phyloP scores from a whole-genome alignment of 1,139 yeast species.

The Diutina sp. region DNA sequence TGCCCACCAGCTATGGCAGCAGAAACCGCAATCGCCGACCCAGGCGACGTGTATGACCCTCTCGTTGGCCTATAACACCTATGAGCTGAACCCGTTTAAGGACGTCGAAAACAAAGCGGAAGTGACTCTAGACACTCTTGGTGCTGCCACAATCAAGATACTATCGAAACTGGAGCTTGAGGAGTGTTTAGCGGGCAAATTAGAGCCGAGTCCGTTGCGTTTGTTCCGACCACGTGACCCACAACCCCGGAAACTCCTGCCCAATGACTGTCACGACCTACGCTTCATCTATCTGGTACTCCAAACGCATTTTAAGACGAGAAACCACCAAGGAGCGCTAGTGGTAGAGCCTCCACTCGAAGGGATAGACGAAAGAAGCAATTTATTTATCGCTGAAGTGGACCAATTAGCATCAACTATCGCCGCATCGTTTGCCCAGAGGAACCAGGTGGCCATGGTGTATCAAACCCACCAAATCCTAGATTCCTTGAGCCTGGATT shows the following conservation, averaged over 20 bases:
- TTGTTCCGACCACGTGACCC: slow-evolving; percentile 13
- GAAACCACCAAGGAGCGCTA: slow-evolving; percentile 23
- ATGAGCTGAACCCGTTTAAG: slow-evolving; percentile 21
- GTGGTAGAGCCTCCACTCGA: slow-evolving; percentile 4
- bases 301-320: slow-evolving; percentile 17
- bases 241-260: slow-evolving; percentile 3
- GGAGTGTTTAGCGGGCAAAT: slow-evolving; percentile 16
- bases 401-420: slow-evolving; percentile 15
- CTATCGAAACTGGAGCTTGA: slow-evolving; percentile 13
- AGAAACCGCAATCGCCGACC: neutral
- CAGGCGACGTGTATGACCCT: slow-evolving; percentile 20
- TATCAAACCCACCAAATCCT: slow-evolving; percentile 9
- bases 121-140: slow-evolving; percentile 18
- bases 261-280: slow-evolving; percentile 21
- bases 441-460: slow-evolving; percentile 17
- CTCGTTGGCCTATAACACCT: slow-evolving; percentile 20
- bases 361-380: slow-evolving; percentile 5
- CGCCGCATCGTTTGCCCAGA: slow-evolving; percentile 13
- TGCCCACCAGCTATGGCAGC: slow-evolving; percentile 14
- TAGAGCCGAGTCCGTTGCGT: slow-evolving; percentile 10
- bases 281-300: slow-evolving; percentile 20
- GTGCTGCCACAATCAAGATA: slow-evolving; percentile 12
- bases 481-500: slow-evolving; percentile 8
- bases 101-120: slow-evolving; percentile 13
- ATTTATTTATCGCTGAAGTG: slow-evolving; percentile 16